phyloP scores from a whole-genome alignment of 2,329 filamentous ascomycete genomes.

The Ophiocordyceps camponoti-saundersi region DNA sequence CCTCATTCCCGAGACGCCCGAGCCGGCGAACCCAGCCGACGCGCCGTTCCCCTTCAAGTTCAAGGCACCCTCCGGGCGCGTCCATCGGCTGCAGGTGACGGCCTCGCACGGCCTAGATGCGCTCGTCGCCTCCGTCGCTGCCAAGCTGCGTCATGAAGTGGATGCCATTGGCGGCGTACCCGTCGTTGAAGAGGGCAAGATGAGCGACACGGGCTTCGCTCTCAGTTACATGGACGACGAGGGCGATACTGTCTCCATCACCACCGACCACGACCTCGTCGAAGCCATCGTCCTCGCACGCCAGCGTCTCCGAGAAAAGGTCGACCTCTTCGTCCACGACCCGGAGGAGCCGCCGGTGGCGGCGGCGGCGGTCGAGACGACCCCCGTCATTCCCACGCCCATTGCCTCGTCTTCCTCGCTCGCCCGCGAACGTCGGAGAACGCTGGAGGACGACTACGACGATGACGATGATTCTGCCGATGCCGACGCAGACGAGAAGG shows the following conservation, averaged over 20 bases:
- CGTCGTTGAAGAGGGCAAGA: constrained; percentile 58
- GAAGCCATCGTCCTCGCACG: constrained; percentile 79
- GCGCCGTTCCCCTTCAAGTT: constrained; percentile 95
- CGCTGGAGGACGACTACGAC: constrained; percentile 32
- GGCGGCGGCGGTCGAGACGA: constrained; percentile 32
- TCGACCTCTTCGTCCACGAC: constrained; percentile 92
- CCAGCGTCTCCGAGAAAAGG: constrained; percentile 68
- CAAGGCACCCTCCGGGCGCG: constrained; percentile 87
- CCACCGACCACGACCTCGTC: constrained; percentile 79
- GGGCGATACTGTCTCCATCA: constrained; percentile 91
- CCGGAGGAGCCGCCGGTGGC: constrained; percentile 75
- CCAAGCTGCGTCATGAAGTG: constrained; percentile 72
- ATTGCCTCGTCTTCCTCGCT: constrained; percentile 27
- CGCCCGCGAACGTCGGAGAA: constrained; percentile 31
- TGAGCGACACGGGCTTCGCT: constrained; percentile 67
- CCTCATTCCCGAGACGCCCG: constrained; percentile 28
- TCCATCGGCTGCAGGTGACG: constrained; percentile 77
- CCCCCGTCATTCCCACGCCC: constrained; percentile 25
- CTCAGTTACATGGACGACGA: constrained; percentile 95
- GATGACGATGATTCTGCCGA: constrained; percentile 34
- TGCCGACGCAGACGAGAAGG: constrained; percentile 9
- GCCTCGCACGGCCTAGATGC: constrained; percentile 66
- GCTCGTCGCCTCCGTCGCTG: constrained; percentile 59
- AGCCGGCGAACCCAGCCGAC: constrained; percentile 44
- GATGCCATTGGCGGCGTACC: constrained; percentile 72